Conservation (phyloP, 2,329 filamentous ascomycete species). For the Rhynchosporium secalis region DNA sequence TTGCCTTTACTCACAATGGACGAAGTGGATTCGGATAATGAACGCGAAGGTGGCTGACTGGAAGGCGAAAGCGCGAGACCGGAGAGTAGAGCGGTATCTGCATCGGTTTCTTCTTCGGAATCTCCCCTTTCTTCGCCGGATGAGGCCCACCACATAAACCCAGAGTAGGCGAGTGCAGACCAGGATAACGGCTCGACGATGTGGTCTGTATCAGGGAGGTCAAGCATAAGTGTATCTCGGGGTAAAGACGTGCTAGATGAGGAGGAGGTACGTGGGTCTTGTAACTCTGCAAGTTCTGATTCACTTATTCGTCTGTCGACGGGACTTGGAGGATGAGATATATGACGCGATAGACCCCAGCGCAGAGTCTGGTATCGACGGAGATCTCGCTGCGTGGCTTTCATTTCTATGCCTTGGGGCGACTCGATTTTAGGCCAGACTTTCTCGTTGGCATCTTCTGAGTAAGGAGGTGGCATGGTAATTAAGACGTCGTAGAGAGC, state of each 20-base stretch:
- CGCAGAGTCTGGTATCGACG: slow-evolving; percentile 73
- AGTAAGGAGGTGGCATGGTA: slow-evolving; percentile 68
- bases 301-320: slow-evolving; percentile 9
- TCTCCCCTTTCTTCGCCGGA: slow-evolving; percentile 70
- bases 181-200: slow-evolving; percentile 65
- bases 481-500: slow-evolving; percentile 88
- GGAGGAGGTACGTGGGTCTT: slow-evolving; percentile 33
- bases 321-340: slow-evolving; percentile 26
- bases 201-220: slow-evolving; percentile 52
- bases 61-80: slow-evolving; percentile 47
- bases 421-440: slow-evolving; percentile 76
- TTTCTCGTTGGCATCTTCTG: slow-evolving; percentile 57
- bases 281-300: slow-evolving; percentile 8
- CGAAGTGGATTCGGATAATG: slow-evolving; percentile 45
- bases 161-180: slow-evolving; percentile 75
- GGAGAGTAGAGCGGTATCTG: slow-evolving; percentile 57
- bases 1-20: slow-evolving; percentile 17
- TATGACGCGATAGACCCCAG: slow-evolving; percentile 55
- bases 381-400: slow-evolving; percentile 87
- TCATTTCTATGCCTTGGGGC: slow-evolving; percentile 64
- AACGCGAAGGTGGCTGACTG: slow-evolving; percentile 24
- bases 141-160: slow-evolving; percentile 90
- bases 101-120: slow-evolving; percentile 59
- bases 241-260: slow-evolving; percentile 34
- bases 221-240: slow-evolving; percentile 43